Evolutionary conservation across 371 early-diverging fungal species (phyloP).

Genomic region (Lichtheimia ornata): DNA sequence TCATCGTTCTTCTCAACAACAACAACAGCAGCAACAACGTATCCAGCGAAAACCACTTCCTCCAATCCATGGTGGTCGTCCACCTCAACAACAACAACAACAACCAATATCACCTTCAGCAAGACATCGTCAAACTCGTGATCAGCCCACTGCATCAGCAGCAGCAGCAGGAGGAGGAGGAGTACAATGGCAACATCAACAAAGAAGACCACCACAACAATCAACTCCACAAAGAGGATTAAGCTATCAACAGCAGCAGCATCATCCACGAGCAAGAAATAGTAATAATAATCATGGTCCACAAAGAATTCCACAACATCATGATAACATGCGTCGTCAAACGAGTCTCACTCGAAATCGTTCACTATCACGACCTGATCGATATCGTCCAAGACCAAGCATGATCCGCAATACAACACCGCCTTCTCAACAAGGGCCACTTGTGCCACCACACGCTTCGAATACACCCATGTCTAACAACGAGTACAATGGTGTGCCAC

Average conservation of each 20-base stretch:
- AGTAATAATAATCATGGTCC: no score
- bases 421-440: constrained; percentile 2
- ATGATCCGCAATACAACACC: constrained; percentile 44
- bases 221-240: constrained; percentile 2
- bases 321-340: background rate
- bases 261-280: constrained; percentile 7
- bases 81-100: background rate
- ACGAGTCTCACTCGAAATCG: constrained; percentile 30
- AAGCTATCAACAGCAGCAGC: constrained; percentile 12
- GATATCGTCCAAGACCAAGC: constrained; percentile 46
- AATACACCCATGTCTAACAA: no score
- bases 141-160: background rate
- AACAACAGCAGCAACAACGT: constrained; percentile 1
- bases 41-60: background rate
- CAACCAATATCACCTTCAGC: background rate
- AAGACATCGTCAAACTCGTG: background rate
- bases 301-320: no score
- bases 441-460: no score
- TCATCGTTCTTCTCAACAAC: constrained; percentile 1
- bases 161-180: background rate
- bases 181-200: background rate
- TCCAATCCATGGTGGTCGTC: constrained; percentile 1
- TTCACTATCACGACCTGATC: constrained; percentile 47
- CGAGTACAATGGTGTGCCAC: background rate
- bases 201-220: background rate